phyloP scores from a whole-genome alignment of 2,329 filamentous ascomycete species.

The Phyllosticta ampelicida region DNA sequence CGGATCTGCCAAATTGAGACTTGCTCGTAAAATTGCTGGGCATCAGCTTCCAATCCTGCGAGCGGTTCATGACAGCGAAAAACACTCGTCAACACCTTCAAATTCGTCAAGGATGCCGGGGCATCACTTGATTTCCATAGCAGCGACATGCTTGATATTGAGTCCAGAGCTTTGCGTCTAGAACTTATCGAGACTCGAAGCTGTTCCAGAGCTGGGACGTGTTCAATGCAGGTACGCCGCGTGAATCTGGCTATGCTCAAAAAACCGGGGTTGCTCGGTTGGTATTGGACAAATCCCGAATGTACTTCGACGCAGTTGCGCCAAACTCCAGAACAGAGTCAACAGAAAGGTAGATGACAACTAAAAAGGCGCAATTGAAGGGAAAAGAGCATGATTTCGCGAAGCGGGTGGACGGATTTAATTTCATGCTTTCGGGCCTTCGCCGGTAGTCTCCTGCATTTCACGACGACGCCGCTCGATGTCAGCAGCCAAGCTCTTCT shows the following conservation, averaged over 20 bases:
- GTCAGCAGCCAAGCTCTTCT: constrained; percentile 22
- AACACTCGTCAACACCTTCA: neutral
- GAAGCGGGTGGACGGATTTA: neutral
- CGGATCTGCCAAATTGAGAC: neutral
- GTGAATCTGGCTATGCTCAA: neutral
- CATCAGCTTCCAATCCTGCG: neutral
- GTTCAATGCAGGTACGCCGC: neutral
- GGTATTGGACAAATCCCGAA: neutral
- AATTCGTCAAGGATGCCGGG: neutral
- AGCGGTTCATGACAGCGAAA: neutral
- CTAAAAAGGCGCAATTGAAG: neutral
- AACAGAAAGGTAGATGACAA: neutral
- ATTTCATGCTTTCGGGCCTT: neutral
- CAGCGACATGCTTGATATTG: neutral
- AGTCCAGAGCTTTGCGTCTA: neutral
- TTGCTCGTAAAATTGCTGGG: neutral
- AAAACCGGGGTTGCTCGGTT: neutral
- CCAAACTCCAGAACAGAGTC: neutral
- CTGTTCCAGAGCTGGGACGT: neutral
- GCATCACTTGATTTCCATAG: neutral
- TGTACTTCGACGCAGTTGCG: neutral
- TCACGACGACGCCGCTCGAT: constrained; percentile 23
- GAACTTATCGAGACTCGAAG: neutral
- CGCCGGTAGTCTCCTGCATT: constrained; percentile 14
- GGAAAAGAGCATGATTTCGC: neutral